Evolutionary conservation across 176 grass and related monocot genomes (phyloP), one percentile per base, ranked within the genome.

Genomic region (Raddia distichophylla): DNA sequence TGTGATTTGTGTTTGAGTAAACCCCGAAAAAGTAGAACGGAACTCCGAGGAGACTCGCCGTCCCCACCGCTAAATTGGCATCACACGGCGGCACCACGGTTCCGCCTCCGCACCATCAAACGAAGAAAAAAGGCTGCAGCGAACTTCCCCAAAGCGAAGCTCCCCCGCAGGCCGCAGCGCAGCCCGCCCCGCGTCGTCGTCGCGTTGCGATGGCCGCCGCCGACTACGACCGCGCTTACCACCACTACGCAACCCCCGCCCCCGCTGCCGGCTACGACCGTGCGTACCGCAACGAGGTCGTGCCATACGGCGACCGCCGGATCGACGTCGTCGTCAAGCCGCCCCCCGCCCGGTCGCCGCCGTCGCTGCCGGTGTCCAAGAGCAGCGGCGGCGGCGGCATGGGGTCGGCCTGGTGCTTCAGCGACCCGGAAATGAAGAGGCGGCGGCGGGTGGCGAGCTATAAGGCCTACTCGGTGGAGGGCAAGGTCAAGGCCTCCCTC

Each of bases 391-490:
- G 65, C 9, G 64, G 76, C 13, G 71, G 72, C 14, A 65, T 61
- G 20, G 80, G 79, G n/a, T 79, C 82, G 9, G 80, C 83, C 54
- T 89, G 95, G 95, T 93, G 91, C 89, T 99, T 99, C 86, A 79
- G 93, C 48, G 97, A 99, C 74, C 97, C 93, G 46, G 93, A 99
- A 91, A 80, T 96, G 80, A 96, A 90, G 85, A 81, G 93, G 80
- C 80, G 90, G 87, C 78, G 91, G 63, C 68, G 97, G 80, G 93
- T 99, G n/a, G 91, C 93, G 35, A 93, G 89, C 81, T 99, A 99
- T 91, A 99, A 99, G 89, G 89, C 89, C 42, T 99, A 99, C 77
- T 93, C 93, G 18, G 97, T 90, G 33, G 93, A 99, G 74, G 97
- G 93, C 6, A 99, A 96, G 78, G 85, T 96, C 60, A 99, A 96